Evolutionary conservation across 164 flowering plant genomes (phyloP), one percentile per base, ranked within the genome.

Genomic region (Brasenia schreberi): DNA sequence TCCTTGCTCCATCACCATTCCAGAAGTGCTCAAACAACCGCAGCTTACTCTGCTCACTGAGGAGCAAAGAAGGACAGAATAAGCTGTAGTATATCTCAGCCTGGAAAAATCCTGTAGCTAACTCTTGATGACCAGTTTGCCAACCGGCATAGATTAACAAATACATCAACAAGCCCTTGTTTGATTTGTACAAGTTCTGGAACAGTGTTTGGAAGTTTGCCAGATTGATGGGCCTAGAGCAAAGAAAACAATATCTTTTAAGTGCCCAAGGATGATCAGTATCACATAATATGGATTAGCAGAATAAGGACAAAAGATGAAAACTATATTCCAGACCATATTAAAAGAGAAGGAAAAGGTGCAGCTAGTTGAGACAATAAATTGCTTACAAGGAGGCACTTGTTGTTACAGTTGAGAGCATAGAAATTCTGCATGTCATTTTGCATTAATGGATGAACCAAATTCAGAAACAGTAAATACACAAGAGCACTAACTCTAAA

Each of bases 111-210:
- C 88, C 93, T 64, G 99, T 89, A 49, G 97, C 90, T 73, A 91
- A 71, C 81, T 94, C 99, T 75, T 83, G 87, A 73, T 89, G 87
- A 19, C 99, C 99, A 74, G 96, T 80, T 70, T 94, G 97, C 96
- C 96, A 91, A 85, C 69, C 89, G 77, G 79, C 99, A 94, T 43
- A 94, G 87, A 70, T 88, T 77, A 45, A 88, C 65, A 75, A 94
- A 87, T 68, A 87, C 76, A 76, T 94, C 96, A 73, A 91, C 90
- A 59, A 94, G 79, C 69, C 87, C 86, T 74, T 80, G 83, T 76
- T 94, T 97, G 59, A 84, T 76, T 62, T 85, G 81, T 63, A 82
- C 65, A 67, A 74, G 67, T 61, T 72, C 71, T 65, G 79, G 66
- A 75, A 86, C 88, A 5, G 39, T 64, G 43, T 73, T 53, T 10